A percentile compares a stretch with the other conserved stretches of the same genome.
Conservation (phyloP, 2,329 filamentous ascomycete species). For the Mariannaea sp. region DNA sequence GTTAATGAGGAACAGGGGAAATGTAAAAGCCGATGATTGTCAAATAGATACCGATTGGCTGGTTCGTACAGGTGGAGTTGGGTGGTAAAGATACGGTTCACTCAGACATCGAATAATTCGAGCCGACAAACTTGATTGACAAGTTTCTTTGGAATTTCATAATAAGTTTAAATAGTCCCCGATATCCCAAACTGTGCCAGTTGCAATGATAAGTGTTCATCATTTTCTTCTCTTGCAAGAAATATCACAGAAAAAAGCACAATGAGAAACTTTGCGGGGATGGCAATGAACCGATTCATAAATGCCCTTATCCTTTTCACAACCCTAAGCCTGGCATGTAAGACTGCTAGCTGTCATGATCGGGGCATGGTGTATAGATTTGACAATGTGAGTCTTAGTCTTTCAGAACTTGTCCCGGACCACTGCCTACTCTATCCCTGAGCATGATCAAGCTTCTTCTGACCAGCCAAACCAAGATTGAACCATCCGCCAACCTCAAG, state of each 20-base stretch:
- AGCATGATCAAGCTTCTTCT: constrained; percentile 19
- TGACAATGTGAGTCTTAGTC: constrained; percentile 19
- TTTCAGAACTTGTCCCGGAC: constrained; percentile 21
- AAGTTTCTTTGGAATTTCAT: constrained; percentile 2
- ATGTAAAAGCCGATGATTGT: neutral
- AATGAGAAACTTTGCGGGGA: neutral
- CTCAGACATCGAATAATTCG: too few species aligned
- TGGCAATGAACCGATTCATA: constrained; percentile 18
- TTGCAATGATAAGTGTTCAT: neutral
- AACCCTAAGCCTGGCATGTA: constrained; percentile 32
- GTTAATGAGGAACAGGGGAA: neutral
- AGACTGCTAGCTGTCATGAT: constrained; percentile 21
- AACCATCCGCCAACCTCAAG: constrained; percentile 38
- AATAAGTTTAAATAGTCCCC: constrained; percentile 6
- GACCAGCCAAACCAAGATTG: constrained; percentile 32
- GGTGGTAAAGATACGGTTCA: neutral
- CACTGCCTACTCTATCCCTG: neutral
- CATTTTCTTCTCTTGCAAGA: constrained; percentile 1
- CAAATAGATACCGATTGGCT: neutral
- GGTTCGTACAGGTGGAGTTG: constrained; percentile 8
- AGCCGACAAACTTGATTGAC: neutral
- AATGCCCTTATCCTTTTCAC: constrained; percentile 25
- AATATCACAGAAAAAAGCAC: neutral
- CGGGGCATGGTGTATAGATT: constrained; percentile 29
- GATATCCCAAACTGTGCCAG: neutral